Conservation (phyloP, 1,139 yeast genomes). For the Protomyces inouyei region DNA sequence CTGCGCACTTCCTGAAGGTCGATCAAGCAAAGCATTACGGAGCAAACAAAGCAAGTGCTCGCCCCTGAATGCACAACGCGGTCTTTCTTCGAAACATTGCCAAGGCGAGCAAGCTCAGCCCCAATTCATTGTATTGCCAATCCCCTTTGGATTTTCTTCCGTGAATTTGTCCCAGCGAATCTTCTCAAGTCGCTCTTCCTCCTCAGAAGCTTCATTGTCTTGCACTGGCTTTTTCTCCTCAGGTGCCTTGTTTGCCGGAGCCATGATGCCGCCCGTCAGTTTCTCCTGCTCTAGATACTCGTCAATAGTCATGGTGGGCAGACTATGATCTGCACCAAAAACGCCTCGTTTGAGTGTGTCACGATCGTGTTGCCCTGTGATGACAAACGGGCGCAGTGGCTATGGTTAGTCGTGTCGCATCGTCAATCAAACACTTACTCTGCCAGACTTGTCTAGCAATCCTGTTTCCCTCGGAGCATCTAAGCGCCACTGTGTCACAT, state of each 20-base stretch:
- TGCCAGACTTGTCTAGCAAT: background rate
- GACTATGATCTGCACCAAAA: slow-evolving; percentile 83
- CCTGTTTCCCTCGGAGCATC: slow-evolving; percentile 10
- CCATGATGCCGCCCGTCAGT: slow-evolving; percentile 69
- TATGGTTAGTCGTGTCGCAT: slow-evolving; percentile 35
- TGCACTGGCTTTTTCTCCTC: background rate
- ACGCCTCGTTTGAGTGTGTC: slow-evolving; percentile 60
- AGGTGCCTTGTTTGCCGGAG: slow-evolving; percentile 35
- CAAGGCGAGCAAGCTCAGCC: background rate
- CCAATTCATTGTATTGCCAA: slow-evolving; percentile 28
- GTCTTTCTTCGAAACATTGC: too few species aligned
- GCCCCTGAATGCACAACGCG: too few species aligned
- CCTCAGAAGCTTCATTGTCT: slow-evolving; percentile 45
- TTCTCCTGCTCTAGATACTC: slow-evolving; percentile 83
- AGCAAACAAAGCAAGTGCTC: too few species aligned
- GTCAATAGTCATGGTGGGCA: slow-evolving; percentile 94
- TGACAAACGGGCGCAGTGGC: slow-evolving; percentile 69
- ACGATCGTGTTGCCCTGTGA: slow-evolving; percentile 48
- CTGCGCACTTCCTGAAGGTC: too few species aligned
- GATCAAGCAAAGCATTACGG: too few species aligned
- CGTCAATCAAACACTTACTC: background rate
- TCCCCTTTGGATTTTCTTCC: slow-evolving; percentile 64
- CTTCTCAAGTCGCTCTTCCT: slow-evolving; percentile 53
- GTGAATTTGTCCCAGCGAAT: slow-evolving; percentile 91
- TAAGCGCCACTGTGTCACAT: slow-evolving; percentile 32